Percentiles rank a stretch among this genome's conserved stretches.
Conservation (phyloP, 345 rosid species). For the Euclidium syriacum region DNA sequence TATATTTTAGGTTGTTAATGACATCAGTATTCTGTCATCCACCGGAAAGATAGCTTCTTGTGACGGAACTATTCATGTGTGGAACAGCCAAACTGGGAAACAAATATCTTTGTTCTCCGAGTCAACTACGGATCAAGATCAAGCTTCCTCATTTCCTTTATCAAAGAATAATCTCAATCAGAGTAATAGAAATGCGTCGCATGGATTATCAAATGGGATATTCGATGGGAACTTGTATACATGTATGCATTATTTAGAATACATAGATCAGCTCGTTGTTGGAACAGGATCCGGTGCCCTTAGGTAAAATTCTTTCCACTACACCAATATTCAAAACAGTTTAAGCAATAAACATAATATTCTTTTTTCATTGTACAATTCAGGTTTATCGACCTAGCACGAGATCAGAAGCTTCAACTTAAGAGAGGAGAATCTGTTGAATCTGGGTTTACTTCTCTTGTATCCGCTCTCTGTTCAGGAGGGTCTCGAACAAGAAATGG, state of each 20-base stretch:
- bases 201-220: slow-evolving; percentile 62
- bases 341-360: neutral
- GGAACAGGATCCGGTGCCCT: slow-evolving; percentile 91
- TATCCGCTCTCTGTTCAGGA: slow-evolving; percentile 75
- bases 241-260: slow-evolving; percentile 70
- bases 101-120: slow-evolving; percentile 63
- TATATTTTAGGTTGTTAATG: slow-evolving; percentile 72
- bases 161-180: slow-evolving; percentile 49
- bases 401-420: slow-evolving; percentile 74
- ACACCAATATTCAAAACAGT: neutral
- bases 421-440: slow-evolving; percentile 80
- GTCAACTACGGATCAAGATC: slow-evolving; percentile 51
- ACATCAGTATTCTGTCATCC: slow-evolving; percentile 60
- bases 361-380: neutral
- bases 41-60: slow-evolving; percentile 89
- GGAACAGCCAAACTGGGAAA: slow-evolving; percentile 85
- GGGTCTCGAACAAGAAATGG: slow-evolving; percentile 48
- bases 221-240: slow-evolving; percentile 85
- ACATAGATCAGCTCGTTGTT: slow-evolving; percentile 54
- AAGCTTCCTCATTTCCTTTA: slow-evolving; percentile 36
- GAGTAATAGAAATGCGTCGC: slow-evolving; percentile 47
- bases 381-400: slow-evolving; percentile 68
- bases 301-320: slow-evolving; percentile 43
- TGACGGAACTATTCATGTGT: slow-evolving; percentile 92
- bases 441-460: slow-evolving; percentile 70